Evolutionary conservation across 176 grass and related monocot genomes (phyloP), one percentile per base, ranked within the genome.

Genomic region (Paspalum notatum): DNA sequence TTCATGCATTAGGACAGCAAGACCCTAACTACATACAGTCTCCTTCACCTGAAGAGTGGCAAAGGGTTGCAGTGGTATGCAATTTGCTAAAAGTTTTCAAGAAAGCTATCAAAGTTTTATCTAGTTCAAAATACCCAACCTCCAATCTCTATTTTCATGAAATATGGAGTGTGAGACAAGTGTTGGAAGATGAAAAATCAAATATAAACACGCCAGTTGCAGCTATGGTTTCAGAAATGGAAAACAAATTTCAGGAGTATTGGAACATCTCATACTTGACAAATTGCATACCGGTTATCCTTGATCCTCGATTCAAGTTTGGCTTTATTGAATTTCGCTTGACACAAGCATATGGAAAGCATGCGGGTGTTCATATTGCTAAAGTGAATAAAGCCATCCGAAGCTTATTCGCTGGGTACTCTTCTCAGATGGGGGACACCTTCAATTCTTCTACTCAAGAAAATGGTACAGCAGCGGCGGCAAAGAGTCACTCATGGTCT

Each of bases 1-100:
- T n/a, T n/a, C n/a, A n/a, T n/a, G n/a, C n/a, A n/a, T n/a, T n/a
- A 1, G 17, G 0, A 12, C 0, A 12, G 0, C 15, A 72, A 1
- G 49, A 54, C 8, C 1, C 10, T 0, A 39, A 54, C 4, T 73
- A 53, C 9, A n/a, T 39, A 0, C 1, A 20, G 5, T 51, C 8
- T 18, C 49, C 48, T 0, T n/a, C 25, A 0, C 0, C 3, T 52
- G 15, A n/a, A 53, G 16, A 18, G 0, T 18, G 70, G 40, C 3
- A 25, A 5, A 59, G 1, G 10, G 56, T 18, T 21, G 18, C 3
- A 4, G 38, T 20, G 1, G 18, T 67, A 43, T 67, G 64, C 39
- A 67, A 22, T 0, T n/a, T 67, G 17, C 9, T 67, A 0, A 12
- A 5, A 0, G 64, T 67, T 0, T 67, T 67, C 38, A 67, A 44